Evolutionary conservation across 2,329 filamentous ascomycete species (phyloP).

Genomic region (Ophiostoma montium): DNA sequence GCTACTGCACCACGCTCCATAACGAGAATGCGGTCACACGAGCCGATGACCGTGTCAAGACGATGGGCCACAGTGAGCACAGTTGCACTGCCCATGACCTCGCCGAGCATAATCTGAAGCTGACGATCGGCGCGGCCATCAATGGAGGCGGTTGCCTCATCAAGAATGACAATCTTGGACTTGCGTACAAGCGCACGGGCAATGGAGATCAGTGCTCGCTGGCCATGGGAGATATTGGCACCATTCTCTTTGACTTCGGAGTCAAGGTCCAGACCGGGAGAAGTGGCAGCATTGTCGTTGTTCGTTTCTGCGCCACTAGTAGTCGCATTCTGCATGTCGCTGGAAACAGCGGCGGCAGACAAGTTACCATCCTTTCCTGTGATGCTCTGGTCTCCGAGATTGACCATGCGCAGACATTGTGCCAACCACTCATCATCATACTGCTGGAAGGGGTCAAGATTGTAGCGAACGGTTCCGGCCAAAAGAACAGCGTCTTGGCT

Average conservation of each 20-base stretch:
- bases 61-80: constrained; percentile 36
- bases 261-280: constrained; percentile 23
- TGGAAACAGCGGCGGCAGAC: background rate
- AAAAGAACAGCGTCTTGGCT: constrained; percentile 41
- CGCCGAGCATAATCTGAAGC: constrained; percentile 27
- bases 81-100: constrained; percentile 32
- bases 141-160: constrained; percentile 29
- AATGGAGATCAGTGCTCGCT: constrained; percentile 50
- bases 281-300: too few relatives aligned
- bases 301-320: too few relatives aligned
- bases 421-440: constrained; percentile 18
- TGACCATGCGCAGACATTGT: constrained; percentile 9
- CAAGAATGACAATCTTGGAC: constrained; percentile 22
- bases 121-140: constrained; percentile 27
- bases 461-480: constrained; percentile 23
- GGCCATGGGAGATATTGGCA: constrained; percentile 39
- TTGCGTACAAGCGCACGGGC: constrained; percentile 40
- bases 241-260: constrained; percentile 11
- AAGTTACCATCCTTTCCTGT: too few relatives aligned
- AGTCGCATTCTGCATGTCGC: too few relatives aligned
- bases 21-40: constrained; percentile 71
- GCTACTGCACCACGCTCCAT: constrained; percentile 77
- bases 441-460: constrained; percentile 26
- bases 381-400: too few relatives aligned
- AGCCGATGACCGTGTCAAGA: constrained; percentile 29